A percentile compares a stretch with the other conserved stretches of the same genome.
Conservation (phyloP, 129 eudicot species). For the Flaveria linearis region DNA sequence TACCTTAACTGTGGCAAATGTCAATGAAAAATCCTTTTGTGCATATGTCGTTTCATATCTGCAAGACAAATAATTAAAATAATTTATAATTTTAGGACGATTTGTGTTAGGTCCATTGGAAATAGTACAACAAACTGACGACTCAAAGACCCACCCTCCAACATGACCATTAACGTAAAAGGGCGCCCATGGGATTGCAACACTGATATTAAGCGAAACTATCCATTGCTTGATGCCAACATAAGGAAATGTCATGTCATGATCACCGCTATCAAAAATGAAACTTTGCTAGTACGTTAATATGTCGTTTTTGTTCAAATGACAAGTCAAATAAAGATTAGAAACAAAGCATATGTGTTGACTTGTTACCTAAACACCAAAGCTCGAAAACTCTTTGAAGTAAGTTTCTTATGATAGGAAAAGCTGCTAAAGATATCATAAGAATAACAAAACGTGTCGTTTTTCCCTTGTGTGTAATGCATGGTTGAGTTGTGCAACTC, state of each 20-base stretch:
- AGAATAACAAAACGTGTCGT: slow-evolving; percentile 22
- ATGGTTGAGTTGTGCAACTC: slow-evolving; percentile 5
- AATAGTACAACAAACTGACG: not conserved
- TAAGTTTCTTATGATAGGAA: slow-evolving; percentile 21
- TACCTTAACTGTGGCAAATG: slow-evolving; percentile 18
- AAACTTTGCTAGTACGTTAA: not conserved
- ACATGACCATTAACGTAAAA: slow-evolving; percentile 6
- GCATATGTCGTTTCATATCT: slow-evolving; percentile 23
- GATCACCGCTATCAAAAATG: slow-evolving; percentile 22
- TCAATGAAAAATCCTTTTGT: slow-evolving; percentile 7
- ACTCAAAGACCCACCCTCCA: slow-evolving; percentile 18
- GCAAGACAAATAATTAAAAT: not conserved
- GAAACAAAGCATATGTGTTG: not conserved
- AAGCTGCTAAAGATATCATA: slow-evolving; percentile 14
- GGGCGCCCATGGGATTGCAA: slow-evolving; percentile 10
- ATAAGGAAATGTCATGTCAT: slow-evolving; percentile 22
- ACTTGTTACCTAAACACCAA: slow-evolving; percentile 13
- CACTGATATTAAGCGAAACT: not conserved
- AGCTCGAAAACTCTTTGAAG: not conserved
- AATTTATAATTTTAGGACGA: no score
- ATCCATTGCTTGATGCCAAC: slow-evolving; percentile 22
- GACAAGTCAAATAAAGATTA: not conserved
- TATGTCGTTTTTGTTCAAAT: no score
- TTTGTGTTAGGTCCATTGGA: not conserved
- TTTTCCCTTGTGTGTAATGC: not conserved